A percentile compares a stretch with the other conserved stretches of the same genome.
Evolutionary conservation across 495 filamentous ascomycete genomes (phyloP).

Genomic region (Aspergillus egyptiacus): DNA sequence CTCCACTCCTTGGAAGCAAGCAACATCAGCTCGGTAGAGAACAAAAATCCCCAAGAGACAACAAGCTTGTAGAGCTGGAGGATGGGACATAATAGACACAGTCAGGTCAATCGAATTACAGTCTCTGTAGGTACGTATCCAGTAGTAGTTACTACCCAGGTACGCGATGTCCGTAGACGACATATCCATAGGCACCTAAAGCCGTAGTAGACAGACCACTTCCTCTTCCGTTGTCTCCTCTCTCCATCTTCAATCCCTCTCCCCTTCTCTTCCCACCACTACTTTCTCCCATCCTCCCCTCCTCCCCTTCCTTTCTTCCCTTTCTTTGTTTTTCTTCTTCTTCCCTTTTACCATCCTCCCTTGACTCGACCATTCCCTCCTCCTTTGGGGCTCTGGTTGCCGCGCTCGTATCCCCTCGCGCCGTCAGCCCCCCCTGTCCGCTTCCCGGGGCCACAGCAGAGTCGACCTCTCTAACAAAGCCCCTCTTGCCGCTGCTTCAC

Average conservation of each 20-base stretch:
- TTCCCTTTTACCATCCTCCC: constrained; percentile 14
- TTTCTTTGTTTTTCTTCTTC: constrained; percentile 7
- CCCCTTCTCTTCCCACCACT: constrained; percentile 8
- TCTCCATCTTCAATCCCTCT: not conserved
- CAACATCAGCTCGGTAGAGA: no score
- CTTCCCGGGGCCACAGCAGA: constrained; percentile 12
- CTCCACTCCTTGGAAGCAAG: no score
- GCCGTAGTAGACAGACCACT: no score
- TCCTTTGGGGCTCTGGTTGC: constrained; percentile 13
- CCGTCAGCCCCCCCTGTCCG: constrained; percentile 18
- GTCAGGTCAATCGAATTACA: no score
- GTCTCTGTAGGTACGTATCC: no score
- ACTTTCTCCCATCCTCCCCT: not conserved
- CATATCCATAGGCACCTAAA: no score
- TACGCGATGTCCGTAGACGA: no score
- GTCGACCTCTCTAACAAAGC: constrained; percentile 14
- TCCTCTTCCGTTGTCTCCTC: not conserved
- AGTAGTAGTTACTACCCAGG: no score
- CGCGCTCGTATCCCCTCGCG: constrained; percentile 17
- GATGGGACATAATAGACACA: no score
- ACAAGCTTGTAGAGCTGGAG: no score
- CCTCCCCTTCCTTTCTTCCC: not conserved
- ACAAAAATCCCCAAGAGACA: no score
- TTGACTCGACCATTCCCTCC: constrained; percentile 16
- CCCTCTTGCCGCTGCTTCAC: constrained; percentile 12